Percentiles rank a stretch among this genome's conserved stretches.
These are phyloP conservation scores for Botrytis byssoidea DNA, from an alignment of 2,329 filamentous ascomycete genomes.

Conservation along the genomic window DNA sequence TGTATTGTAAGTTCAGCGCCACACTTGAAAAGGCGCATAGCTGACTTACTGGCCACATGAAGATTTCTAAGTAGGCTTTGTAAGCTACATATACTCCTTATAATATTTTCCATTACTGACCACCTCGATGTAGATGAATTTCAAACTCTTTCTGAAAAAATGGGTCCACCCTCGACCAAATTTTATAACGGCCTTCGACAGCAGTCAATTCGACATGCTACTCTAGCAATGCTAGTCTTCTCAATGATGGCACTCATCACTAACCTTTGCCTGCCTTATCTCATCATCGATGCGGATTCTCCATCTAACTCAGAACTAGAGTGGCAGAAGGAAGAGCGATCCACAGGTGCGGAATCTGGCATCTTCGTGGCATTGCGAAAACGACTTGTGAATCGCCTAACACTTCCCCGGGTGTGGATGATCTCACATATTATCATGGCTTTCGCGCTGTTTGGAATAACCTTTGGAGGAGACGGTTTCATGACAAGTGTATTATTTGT, in stretches of 20 bases:
- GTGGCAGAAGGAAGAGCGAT: not conserved
- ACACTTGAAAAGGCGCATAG: not conserved
- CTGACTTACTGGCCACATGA: not conserved
- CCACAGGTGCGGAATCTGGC: not conserved
- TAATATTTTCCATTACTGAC: not conserved
- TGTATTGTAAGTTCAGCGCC: not conserved
- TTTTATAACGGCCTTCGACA: conserved; percentile 5
- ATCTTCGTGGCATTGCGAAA: not conserved
- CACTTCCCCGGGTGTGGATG: not conserved
- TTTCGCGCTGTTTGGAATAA: not conserved
- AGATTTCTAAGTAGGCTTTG: not conserved
- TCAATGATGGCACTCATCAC: not conserved
- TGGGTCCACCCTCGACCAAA: not conserved
- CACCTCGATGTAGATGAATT: not conserved
- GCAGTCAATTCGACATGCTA: not conserved
- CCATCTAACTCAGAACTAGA: not conserved
- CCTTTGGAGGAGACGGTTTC: not conserved
- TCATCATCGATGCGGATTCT: not conserved
- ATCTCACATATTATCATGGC: conserved; percentile 2
- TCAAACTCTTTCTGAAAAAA: not conserved
- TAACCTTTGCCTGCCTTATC: not conserved
- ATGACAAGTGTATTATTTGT: conserved; percentile 5
- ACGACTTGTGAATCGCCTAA: not conserved
- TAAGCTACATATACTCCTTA: not conserved
- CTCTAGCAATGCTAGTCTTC: not conserved